These are phyloP conservation scores for Drosera spatulata DNA, from an alignment of 179 eudicot species.

Conservation along the genomic window DNA sequence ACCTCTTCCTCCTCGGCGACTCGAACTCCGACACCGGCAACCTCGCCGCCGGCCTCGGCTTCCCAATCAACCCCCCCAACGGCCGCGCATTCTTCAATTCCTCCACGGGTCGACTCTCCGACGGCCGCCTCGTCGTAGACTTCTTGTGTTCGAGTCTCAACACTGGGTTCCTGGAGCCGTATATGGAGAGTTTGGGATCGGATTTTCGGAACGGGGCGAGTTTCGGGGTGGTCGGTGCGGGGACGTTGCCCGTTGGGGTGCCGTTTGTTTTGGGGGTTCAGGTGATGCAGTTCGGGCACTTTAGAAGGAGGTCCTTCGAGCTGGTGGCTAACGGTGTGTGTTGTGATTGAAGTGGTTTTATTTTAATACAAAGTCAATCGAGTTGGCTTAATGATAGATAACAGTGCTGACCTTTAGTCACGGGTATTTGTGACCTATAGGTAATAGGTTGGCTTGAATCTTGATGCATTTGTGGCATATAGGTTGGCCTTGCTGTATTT, in stretches of 20 bases:
- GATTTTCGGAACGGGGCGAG: slow-evolving; percentile 32
- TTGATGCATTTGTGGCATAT: no score
- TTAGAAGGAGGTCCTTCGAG: slow-evolving; percentile 31
- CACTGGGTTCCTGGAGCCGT: slow-evolving; percentile 23
- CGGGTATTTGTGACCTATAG: no score
- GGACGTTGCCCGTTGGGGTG: slow-evolving; percentile 23
- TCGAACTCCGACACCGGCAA: slow-evolving; percentile 98
- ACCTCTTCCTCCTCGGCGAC: slow-evolving; percentile 86
- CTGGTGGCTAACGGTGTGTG: not conserved
- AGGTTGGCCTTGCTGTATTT: no score
- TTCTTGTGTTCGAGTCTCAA: slow-evolving; percentile 54
- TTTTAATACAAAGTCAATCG: no score
- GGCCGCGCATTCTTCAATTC: slow-evolving; percentile 66
- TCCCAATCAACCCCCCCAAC: slow-evolving; percentile 44
- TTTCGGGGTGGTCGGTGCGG: slow-evolving; percentile 34
- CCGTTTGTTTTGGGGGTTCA: slow-evolving; percentile 31
- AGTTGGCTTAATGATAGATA: no score
- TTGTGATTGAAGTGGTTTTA: no score
- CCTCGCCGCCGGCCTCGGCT: slow-evolving; percentile 72
- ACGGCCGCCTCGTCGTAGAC: slow-evolving; percentile 88
- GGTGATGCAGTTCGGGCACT: slow-evolving; percentile 32
- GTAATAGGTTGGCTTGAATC: no score
- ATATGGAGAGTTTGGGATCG: slow-evolving; percentile 26
- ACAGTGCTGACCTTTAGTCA: no score
- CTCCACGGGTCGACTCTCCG: slow-evolving; percentile 79